Conservation (phyloP, 352 stramenopile genomes). For the Phytophthora vignae region DNA sequence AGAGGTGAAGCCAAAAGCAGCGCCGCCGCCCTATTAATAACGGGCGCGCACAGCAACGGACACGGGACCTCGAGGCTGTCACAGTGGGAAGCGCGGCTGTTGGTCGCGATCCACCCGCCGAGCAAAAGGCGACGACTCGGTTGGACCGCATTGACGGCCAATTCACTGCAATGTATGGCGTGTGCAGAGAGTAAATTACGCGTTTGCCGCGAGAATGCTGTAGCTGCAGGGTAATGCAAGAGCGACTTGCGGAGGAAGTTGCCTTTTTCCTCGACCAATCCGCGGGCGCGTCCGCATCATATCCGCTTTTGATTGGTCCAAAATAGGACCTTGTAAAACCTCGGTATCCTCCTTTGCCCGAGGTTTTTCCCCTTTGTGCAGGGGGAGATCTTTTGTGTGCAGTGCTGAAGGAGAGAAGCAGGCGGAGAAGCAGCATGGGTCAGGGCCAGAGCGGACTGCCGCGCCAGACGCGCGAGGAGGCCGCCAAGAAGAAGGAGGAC, state of each 20-base stretch:
- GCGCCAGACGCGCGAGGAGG: constrained; percentile 80
- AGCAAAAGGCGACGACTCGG: too few species aligned
- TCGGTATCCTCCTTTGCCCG: constrained; percentile 3
- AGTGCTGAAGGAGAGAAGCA: constrained; percentile 17
- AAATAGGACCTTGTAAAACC: constrained; percentile 17
- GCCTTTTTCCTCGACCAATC: constrained; percentile 29
- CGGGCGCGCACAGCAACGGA: constrained; percentile 27
- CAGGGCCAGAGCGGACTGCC: constrained; percentile 89
- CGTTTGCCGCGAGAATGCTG: too few species aligned
- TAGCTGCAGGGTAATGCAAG: not conserved
- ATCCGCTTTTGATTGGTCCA: constrained; percentile 10
- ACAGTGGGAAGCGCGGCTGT: not conserved
- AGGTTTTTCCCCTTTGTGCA: constrained; percentile 17
- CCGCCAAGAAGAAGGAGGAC: constrained; percentile 93
- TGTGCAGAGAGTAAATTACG: too few species aligned
- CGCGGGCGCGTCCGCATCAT: not conserved
- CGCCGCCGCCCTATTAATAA: constrained; percentile 33
- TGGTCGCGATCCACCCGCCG: not conserved
- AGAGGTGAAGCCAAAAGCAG: constrained; percentile 20
- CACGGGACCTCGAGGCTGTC: constrained; percentile 1
- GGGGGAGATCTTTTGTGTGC: constrained; percentile 44
- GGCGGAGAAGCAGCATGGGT: constrained; percentile 60
- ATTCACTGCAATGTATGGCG: too few species aligned
- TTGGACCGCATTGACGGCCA: not conserved
- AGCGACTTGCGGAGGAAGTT: constrained; percentile 28